Evolutionary conservation across 1,284 basidiomycete species (phyloP), one percentile per base, ranked within the genome.

Genomic region (Cryptococcus neoformans): DNA sequence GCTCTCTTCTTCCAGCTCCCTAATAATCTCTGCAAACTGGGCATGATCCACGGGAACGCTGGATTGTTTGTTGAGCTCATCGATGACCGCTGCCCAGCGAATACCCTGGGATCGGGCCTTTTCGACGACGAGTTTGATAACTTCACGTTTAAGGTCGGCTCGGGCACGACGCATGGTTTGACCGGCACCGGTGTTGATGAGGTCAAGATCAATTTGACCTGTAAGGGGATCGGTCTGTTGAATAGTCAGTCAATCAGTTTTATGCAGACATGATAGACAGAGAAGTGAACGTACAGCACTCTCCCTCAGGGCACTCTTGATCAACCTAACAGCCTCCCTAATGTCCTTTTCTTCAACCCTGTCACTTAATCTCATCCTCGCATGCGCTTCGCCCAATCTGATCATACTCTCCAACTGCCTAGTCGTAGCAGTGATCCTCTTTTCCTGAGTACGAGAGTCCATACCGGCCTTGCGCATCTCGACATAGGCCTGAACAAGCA

Each of bases 371-470:
- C 93, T 85, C 94, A 98, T 97, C 21, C 94, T 84, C 0, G 95
- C 94, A 72, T 99, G 95, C 0, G 89, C 95, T 78, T 99, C 96
- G 0, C 89, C 88, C 35, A 99, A 83, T n/a, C 96, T 90, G 72
- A 99, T 98, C 87, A 99, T 92, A 66, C 87, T 90, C 78, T 99
- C 95, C 36, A 99, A 85, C 78, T 99, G 95, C 53, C 95, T 86
- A 0, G 96, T 98, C 36, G 95, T 99, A 1, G 96, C 95, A 0
- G 96, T 99, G 77, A 99, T 99, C 10, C 95, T 87, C 69, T 92
- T 90, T 77, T 98, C 94, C 58, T 84, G 84, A 1, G 85, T 85
- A 21, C 92, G 86, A 2, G 91, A 87, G 73, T 98, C 93, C 58
- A 87, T 85, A 34, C 94, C 93, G 62, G 91, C 87, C 74, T 90